Evolutionary conservation across 2,329 filamentous ascomycete species (phyloP), one percentile per base, ranked within the genome.

Genomic region (Aureobasidium sp.): DNA sequence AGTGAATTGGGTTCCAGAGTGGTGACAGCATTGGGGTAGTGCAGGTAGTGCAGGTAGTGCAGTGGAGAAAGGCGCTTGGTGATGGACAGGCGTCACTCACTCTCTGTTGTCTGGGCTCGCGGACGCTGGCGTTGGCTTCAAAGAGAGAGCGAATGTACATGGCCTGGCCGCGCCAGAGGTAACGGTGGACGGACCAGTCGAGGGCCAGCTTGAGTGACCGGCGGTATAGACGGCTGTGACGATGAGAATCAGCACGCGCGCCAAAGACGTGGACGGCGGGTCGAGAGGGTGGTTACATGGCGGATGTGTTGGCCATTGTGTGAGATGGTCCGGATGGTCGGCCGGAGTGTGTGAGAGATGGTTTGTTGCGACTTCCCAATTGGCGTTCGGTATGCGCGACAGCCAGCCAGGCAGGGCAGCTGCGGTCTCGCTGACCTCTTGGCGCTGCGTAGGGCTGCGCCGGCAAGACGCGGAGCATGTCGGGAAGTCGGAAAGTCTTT

Each of bases 131-230:
- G 75, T 99, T 97, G 61, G 90, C 90, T 74, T 99, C 94, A 72
- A 97, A 99, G 15, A 97, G 82, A 38, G 88, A 91, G 69, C 94
- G 87, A 69, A 99, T 95, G 75, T 99, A 97, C 65, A 97, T 79
- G 33, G 94, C 94, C 76, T 97, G 94, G 64, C 93, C 92, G 69
- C 94, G 88, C 93, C 94, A 99, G 63, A 96, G 78, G 69, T 93
- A 85, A 67, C 94, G 84, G 73, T 96, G 89, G 64, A 97, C 91
- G 61, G 90, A 85, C 94, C 94, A 99, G 79, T 96, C 91, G 66
- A 97, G 85, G 43, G 94, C 83, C 65, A 96, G 85, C 81, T 96
- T 96, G 72, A 99, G 77, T 27, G 91, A 91, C 68, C 91, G 90
- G 71, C 93, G 87, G 77, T 99, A 99, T 63, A 99, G 87, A 64